Evolutionary conservation across 208 protist species (phyloP), one percentile per base, ranked within the genome.

Genomic region (Trypanosoma mega): DNA sequence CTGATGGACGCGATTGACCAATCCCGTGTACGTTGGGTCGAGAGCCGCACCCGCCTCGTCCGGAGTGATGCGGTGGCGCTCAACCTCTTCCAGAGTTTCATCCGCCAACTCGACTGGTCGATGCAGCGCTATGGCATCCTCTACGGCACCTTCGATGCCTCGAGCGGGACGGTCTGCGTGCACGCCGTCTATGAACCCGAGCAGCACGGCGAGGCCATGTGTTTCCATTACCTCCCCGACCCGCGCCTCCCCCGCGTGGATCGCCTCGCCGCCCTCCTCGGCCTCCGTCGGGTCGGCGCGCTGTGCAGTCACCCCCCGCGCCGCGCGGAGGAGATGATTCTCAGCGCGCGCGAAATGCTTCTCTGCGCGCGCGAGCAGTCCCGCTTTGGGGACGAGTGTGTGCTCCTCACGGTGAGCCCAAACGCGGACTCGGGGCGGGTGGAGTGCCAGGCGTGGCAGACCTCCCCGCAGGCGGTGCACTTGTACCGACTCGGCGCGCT

Each of bases 181-280:
- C 90, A 96, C 68, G 76, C 87, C 27, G 63, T 94, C 4, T 96
- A 96, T 60, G 90, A 96, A 66, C 87, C 87, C 0, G 78, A 94
- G 74, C 86, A 93, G 72, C 67, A 78, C 34, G 83, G 86, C 31
- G 85, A 72, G 53, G 51, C 63, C 3, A 69, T 61, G 54, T 69
- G 76, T 50, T 88, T 94, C 44, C 74, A 79, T 20, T 60, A 66
- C 18, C 14, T 68, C 3, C 45, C 61, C 0, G 85, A 93, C 61
- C 41, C 57, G 8, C 70, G 81, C 36, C 43, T 86, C 8, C 44
- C 18, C 1, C 49, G 48, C 21, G 87, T 91, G 4, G 81, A 93
- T 46, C 12, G 20, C 9, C 60, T 96, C 12, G 90, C 90, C 16
- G 56, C 61, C 45, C 60, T 45, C 26, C 71, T 96, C 12, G 90